Conservation (phyloP, 1,284 basidiomycete genomes). For the Sporisorium scitamineum region DNA sequence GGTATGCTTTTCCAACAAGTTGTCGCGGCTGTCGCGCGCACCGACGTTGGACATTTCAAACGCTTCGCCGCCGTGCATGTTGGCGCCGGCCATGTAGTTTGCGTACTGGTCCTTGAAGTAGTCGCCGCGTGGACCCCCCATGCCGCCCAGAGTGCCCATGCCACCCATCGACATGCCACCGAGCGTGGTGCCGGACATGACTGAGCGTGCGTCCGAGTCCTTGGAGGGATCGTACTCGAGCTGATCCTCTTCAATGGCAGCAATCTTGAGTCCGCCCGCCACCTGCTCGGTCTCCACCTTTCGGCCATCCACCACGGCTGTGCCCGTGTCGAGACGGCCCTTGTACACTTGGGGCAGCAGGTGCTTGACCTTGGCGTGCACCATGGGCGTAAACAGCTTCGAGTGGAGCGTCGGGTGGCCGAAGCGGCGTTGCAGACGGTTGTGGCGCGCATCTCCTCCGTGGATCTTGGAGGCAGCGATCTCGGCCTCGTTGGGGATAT, state of each 20-base stretch:
- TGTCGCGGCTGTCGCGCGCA: slow-evolving; percentile 57
- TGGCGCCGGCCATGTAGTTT: slow-evolving; percentile 56
- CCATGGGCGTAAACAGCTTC: slow-evolving; percentile 64
- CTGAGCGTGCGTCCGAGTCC: slow-evolving; percentile 58
- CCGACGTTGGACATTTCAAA: slow-evolving; percentile 58
- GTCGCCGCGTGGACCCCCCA: slow-evolving; percentile 22
- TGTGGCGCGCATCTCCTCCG: slow-evolving; percentile 57
- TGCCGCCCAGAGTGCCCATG: slow-evolving; percentile 30
- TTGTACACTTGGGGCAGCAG: slow-evolving; percentile 61
- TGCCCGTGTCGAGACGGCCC: slow-evolving; percentile 53
- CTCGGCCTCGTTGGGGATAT: slow-evolving; percentile 63
- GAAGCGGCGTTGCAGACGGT: slow-evolving; percentile 65
- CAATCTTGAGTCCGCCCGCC: slow-evolving; percentile 61
- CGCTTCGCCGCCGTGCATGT: slow-evolving; percentile 43
- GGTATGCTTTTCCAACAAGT: slow-evolving; percentile 57
- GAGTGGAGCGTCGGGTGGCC: slow-evolving; percentile 66
- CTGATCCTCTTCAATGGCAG: slow-evolving; percentile 63
- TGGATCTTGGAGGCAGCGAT: slow-evolving; percentile 55
- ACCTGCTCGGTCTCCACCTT: slow-evolving; percentile 58
- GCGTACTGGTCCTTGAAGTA: slow-evolving; percentile 60
- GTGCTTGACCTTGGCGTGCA: slow-evolving; percentile 62
- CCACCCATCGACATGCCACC: slow-evolving; percentile 42
- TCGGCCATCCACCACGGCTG: slow-evolving; percentile 51
- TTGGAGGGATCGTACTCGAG: slow-evolving; percentile 62
- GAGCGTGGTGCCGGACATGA: slow-evolving; percentile 65